Conservation (phyloP, 768 basidiomycete genomes). For the Cyclocybe cylindracea region DNA sequence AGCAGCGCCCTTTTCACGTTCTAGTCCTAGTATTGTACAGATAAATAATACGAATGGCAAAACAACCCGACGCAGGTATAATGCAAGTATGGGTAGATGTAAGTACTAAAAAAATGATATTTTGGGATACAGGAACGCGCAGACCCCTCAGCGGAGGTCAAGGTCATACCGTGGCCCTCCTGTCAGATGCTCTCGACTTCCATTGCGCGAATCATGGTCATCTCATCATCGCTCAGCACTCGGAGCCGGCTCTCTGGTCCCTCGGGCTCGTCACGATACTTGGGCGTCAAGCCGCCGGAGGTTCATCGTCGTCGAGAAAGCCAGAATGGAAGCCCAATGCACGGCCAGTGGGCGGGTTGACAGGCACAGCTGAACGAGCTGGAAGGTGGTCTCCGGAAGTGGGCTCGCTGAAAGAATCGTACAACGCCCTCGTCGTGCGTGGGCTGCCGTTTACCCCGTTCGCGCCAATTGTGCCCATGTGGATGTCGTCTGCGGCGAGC, state of each 20-base stretch:
- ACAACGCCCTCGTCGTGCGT: slow-evolving; percentile 76
- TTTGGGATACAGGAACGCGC: neutral
- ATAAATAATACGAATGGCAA: too few species aligned
- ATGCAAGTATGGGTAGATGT: neutral
- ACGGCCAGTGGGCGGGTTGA: slow-evolving; percentile 30
- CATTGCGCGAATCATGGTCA: slow-evolving; percentile 3
- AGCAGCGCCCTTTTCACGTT: too few species aligned
- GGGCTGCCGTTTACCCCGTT: slow-evolving; percentile 28
- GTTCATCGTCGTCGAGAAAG: slow-evolving; percentile 82
- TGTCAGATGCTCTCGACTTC: slow-evolving; percentile 16
- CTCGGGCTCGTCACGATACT: slow-evolving; percentile 58
- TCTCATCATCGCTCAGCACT: slow-evolving; percentile 10
- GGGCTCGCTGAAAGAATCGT: slow-evolving; percentile 87
- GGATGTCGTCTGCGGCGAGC: slow-evolving; percentile 69
- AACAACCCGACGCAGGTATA: too few species aligned
- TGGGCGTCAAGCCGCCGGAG: slow-evolving; percentile 35
- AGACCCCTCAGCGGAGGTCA: too few species aligned
- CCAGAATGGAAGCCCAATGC: slow-evolving; percentile 71
- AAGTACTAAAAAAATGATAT: neutral
- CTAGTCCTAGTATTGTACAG: too few species aligned
- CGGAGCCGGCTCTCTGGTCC: neutral
- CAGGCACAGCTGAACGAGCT: slow-evolving; percentile 8
- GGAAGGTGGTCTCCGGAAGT: slow-evolving; percentile 18
- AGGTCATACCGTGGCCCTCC: too few species aligned
- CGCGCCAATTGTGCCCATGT: slow-evolving; percentile 69